Base-by-base conservation (phyloP, 1,139 yeast species). In the Trichomonascaceae sp. region DNA sequence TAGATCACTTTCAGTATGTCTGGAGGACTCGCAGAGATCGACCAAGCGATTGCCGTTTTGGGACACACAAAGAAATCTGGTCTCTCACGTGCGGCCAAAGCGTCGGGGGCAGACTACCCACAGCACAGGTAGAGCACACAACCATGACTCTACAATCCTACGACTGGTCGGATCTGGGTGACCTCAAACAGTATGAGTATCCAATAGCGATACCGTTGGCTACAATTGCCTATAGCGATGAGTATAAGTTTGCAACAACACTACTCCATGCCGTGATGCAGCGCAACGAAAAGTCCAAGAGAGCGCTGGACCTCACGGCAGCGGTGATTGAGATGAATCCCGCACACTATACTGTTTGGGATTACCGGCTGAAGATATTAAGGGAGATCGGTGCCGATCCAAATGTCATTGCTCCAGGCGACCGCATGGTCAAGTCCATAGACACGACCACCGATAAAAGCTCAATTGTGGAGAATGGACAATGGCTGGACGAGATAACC, bases 321-420 rank as follows among this genome's bases (percentile, higher is more conserved):
- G 56, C 59, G 26, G 77, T 80, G 3, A 76, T 92, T 36, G 69
- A 62, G 13, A 50, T 69, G 40, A 74, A 82, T 33, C 89, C 97
- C 0, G 93, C 96, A 0, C 96, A 87, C 56, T 89, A 89, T 53
- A 79, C 95, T 0, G 77, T 77, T 1, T 89, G 98, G 97, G 62
- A 60, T 31, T 89, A 79, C 56, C 63, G 97, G 13, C 73, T 62
- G 41, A 66, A 74, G 39, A 72, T 75, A 11, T 56, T 84, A 29
- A 51, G 40, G 26, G 34, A 50, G 29, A 46, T 41, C 47, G 73
- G 44, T 43, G 58, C 13, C 51, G 59, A 32, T 55, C n/a, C n/a
- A n/a, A n/a, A n/a, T n/a, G 63, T 43, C 36, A 44, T 31, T 2
- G 34, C 37, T 16, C 41, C 38, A 32, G 36, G 71, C 17, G 40